phyloP scores from a whole-genome alignment of 2,329 filamentous ascomycete species.

The Epichloe uncinata region DNA sequence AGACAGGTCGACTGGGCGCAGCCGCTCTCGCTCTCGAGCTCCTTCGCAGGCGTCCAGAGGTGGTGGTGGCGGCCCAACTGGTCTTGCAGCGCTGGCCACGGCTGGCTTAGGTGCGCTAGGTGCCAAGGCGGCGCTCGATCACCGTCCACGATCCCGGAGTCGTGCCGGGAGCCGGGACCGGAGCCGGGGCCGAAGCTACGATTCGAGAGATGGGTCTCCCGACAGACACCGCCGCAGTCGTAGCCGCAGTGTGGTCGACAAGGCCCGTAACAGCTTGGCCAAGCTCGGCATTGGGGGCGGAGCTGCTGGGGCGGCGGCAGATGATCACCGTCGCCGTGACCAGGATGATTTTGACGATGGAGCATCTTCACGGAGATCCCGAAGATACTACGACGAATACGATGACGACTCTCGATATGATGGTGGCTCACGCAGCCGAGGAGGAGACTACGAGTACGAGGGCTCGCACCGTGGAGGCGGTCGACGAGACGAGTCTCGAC shows the following conservation, averaged over 20 bases:
- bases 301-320: slow-evolving; percentile 16
- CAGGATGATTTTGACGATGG: slow-evolving; percentile 33
- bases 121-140: slow-evolving; percentile 45
- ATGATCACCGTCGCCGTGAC: slow-evolving; percentile 26
- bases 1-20: slow-evolving; percentile 46
- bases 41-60: slow-evolving; percentile 37
- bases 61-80: slow-evolving; percentile 30
- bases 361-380: slow-evolving; percentile 22
- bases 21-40: slow-evolving; percentile 54
- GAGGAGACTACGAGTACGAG: slow-evolving; percentile 36
- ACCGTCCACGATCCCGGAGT: slow-evolving; percentile 36
- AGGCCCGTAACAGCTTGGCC: slow-evolving; percentile 46
- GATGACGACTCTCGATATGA: slow-evolving; percentile 32
- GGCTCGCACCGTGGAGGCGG: slow-evolving; percentile 28
- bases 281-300: slow-evolving; percentile 45
- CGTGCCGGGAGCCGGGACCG: slow-evolving; percentile 36
- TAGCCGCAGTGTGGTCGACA: slow-evolving; percentile 53
- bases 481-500: slow-evolving; percentile 19
- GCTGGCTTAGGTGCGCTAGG: slow-evolving; percentile 47
- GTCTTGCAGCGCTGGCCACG: slow-evolving; percentile 50
- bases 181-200: slow-evolving; percentile 28
- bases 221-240: slow-evolving; percentile 34
- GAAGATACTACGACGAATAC: slow-evolving; percentile 31
- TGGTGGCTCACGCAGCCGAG: slow-evolving; percentile 14
- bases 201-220: slow-evolving; percentile 29